Base-by-base conservation (phyloP, 1,139 yeast species). In the Wickerhamomyces sp. region DNA sequence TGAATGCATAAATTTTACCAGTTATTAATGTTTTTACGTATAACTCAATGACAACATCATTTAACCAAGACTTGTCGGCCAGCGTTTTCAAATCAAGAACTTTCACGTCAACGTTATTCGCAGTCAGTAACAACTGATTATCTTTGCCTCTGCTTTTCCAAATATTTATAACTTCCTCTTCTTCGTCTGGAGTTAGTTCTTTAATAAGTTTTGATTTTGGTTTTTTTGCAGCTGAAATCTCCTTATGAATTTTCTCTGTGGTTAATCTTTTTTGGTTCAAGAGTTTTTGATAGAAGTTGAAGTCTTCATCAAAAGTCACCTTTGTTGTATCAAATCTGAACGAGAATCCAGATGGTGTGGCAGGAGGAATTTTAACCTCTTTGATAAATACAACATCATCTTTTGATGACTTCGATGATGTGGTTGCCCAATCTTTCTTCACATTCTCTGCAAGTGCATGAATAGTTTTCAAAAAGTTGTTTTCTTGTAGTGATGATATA, bases 1-100 rank as follows among this genome's bases (percentile, higher is more conserved):
- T 84, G 74, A 95, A 90, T 3, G 84, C 81, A 59, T 81, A 88
- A 4, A 78, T 69, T 32, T 68, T 63, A 1, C 53, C 54, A 2
- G 56, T 50, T 34, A 66, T 78, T 9, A 90, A 70, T 51, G 84
- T 62, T 51, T 78, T 77, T 59, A 90, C 69, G 61, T 85, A 91
- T 58, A 81, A 84, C 62, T 93, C 99, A 47, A 93, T 90, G 4
- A 93, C 75, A 44, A 84, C 88, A 64, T 94, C 99, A 61, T 93
- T 93, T 37, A 93, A 74, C 99, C 99, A 93, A 41, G 73, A 68
- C 1, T 84, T 74, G 46, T 84, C 88, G 9, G 75, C 68, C 34
- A 93, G 68, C 0, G 97, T 90, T 44, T 74, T 72, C 44, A 93
- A 63, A 62, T 93, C 99, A 40, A 78, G 67, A 0, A 76, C 76